phyloP scores from a whole-genome alignment of 495 filamentous ascomycete genomes.

The Paragyromitra xinjiangensis region DNA sequence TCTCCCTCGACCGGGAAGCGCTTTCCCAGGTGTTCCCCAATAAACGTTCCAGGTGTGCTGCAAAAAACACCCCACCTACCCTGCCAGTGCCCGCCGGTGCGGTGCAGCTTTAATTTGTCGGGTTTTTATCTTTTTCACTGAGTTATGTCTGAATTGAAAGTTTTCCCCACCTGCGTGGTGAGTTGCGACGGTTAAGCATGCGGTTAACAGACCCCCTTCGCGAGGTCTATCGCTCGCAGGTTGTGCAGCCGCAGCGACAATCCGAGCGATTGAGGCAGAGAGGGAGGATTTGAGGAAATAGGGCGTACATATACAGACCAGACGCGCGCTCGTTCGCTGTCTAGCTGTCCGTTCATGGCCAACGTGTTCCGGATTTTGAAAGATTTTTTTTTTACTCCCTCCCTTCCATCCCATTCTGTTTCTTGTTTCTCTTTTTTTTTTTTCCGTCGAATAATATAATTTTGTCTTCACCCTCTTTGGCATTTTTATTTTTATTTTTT shows the following conservation, averaged over 20 bases:
- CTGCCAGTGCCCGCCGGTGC: too few relatives aligned
- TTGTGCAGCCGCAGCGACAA: slow-evolving; percentile 42
- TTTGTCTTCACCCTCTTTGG: not conserved
- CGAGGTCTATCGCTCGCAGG: slow-evolving; percentile 34
- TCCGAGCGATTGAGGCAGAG: slow-evolving; percentile 33
- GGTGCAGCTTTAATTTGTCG: slow-evolving; percentile 42
- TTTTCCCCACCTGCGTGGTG: slow-evolving; percentile 31
- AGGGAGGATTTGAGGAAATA: slow-evolving; percentile 48
- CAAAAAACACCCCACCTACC: slow-evolving; percentile 35
- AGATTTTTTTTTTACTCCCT: not conserved
- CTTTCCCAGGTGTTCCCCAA: slow-evolving; percentile 28
- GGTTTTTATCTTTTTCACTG: slow-evolving; percentile 20
- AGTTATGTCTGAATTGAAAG: slow-evolving; percentile 13
- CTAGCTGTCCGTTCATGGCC: slow-evolving; percentile 8
- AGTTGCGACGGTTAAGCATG: slow-evolving; percentile 31
- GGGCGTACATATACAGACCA: slow-evolving; percentile 34
- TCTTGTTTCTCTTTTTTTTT: slow-evolving; percentile 17
- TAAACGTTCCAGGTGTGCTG: slow-evolving; percentile 11
- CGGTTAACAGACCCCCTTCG: slow-evolving; percentile 38
- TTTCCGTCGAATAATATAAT: not conserved
- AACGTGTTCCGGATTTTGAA: not conserved
- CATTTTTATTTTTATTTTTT: not conserved
- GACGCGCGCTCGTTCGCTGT: slow-evolving; percentile 26
- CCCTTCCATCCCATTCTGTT: not conserved
- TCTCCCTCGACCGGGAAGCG: slow-evolving; percentile 45